A percentile compares a stretch with the other conserved stretches of the same genome.
phyloP scores from a whole-genome alignment of 108 stramenopile genomes.

The Conticribra guillardii region DNA sequence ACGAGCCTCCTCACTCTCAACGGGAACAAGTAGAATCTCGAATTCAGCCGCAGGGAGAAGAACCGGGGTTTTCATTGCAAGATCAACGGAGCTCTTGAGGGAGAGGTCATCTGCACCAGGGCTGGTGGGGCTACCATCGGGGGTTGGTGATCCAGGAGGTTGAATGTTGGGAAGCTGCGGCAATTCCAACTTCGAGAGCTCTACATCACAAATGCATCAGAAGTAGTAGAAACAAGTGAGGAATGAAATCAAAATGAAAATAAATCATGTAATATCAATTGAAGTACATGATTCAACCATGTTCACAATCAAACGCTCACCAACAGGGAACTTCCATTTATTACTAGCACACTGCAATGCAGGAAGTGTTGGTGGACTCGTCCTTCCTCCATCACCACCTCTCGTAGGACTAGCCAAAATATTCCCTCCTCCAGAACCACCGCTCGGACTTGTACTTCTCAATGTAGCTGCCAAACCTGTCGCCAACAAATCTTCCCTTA shows the following conservation, averaged over 20 bases:
- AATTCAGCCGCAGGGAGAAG: slow-evolving; percentile 80
- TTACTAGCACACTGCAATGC: slow-evolving; percentile 89
- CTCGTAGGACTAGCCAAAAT: slow-evolving; percentile 35
- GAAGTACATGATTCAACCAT: too few species aligned
- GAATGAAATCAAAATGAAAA: not conserved
- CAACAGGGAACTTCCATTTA: slow-evolving; percentile 87
- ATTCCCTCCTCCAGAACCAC: slow-evolving; percentile 28
- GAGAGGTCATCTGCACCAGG: slow-evolving; percentile 77
- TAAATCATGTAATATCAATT: too few species aligned
- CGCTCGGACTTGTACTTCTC: slow-evolving; percentile 14
- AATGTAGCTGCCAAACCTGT: slow-evolving; percentile 83
- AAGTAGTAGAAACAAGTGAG: not conserved
- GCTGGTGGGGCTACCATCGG: slow-evolving; percentile 29
- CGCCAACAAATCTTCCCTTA: slow-evolving; percentile 82
- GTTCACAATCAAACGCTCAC: slow-evolving; percentile 21
- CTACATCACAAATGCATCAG: slow-evolving; percentile 18
- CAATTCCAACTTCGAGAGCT: slow-evolving; percentile 73
- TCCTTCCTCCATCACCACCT: slow-evolving; percentile 27
- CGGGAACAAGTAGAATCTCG: slow-evolving; percentile 77
- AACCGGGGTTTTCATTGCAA: slow-evolving; percentile 65
- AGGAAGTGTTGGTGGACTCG: slow-evolving; percentile 53
- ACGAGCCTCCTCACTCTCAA: slow-evolving; percentile 61
- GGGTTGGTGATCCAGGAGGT: slow-evolving; percentile 25
- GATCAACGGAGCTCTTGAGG: slow-evolving; percentile 53
- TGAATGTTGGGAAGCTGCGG: slow-evolving; percentile 57